phyloP scores from a whole-genome alignment of 2,329 filamentous ascomycete species.

The Neofusicoccum umdonicola region DNA sequence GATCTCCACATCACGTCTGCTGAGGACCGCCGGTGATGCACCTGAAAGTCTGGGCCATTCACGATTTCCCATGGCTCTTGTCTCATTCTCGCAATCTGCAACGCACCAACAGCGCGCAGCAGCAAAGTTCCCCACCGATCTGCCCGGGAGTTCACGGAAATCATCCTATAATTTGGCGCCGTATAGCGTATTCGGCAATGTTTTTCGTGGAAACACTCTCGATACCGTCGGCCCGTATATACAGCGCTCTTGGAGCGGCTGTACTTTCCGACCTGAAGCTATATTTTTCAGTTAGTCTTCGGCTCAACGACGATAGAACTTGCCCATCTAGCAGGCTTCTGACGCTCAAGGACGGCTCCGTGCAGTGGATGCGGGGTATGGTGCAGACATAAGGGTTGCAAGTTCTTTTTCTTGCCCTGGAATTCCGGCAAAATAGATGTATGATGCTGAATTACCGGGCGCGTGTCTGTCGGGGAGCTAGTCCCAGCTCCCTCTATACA shows the following conservation, averaged over 20 bases:
- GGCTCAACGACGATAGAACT: too few species aligned
- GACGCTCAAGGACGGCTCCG: background rate
- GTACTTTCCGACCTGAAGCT: too few species aligned
- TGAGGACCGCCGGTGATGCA: background rate
- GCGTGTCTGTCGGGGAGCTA: background rate
- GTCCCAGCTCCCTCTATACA: background rate
- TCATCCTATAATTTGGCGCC: background rate
- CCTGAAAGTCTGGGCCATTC: background rate
- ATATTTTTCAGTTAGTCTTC: too few species aligned
- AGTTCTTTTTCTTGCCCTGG: background rate
- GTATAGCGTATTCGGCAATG: background rate
- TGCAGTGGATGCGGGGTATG: background rate
- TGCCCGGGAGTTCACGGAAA: too few species aligned
- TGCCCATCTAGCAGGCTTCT: too few species aligned
- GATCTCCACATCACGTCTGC: background rate
- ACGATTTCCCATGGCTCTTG: background rate
- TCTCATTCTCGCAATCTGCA: background rate
- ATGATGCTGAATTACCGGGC: background rate
- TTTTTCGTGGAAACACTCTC: background rate
- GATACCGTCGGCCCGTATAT: background rate
- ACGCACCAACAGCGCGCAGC: too few species aligned
- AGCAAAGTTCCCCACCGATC: too few species aligned
- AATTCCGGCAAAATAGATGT: background rate
- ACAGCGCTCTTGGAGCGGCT: background rate
- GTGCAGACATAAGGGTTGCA: background rate